A percentile compares a stretch with the other conserved stretches of the same genome.
Evolutionary conservation across 2,329 filamentous ascomycete genomes (phyloP).

Genomic region (Alternaria sp.): DNA sequence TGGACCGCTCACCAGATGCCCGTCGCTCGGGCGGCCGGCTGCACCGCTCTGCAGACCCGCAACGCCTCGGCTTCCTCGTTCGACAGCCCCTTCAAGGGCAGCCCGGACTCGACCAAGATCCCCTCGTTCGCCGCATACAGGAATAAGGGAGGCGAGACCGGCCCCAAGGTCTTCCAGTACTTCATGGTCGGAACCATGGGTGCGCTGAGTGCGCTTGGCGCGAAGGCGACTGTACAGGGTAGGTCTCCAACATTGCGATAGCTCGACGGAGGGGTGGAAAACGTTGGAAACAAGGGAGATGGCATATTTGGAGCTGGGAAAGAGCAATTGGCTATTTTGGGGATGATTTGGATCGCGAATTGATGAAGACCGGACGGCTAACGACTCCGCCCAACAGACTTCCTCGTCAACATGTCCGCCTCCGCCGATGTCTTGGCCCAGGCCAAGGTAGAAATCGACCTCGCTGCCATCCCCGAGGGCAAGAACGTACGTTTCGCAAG

Average conservation of each 20-base stretch:
- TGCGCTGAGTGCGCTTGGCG: slow-evolving; percentile 87
- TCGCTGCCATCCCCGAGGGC: slow-evolving; percentile 91
- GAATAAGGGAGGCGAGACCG: slow-evolving; percentile 68
- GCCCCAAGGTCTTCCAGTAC: slow-evolving; percentile 91
- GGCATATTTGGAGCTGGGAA: slow-evolving; percentile 1
- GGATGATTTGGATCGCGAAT: slow-evolving; percentile 30
- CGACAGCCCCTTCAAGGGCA: slow-evolving; percentile 63
- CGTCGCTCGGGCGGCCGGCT: slow-evolving; percentile 54
- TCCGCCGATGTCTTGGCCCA: slow-evolving; percentile 98
- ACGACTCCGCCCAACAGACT: slow-evolving; percentile 68
- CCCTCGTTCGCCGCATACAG: slow-evolving; percentile 91
- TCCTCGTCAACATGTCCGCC: slow-evolving; percentile 99
- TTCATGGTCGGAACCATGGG: slow-evolving; percentile 99
- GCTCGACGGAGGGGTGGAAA: slow-evolving; percentile 14
- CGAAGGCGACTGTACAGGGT: slow-evolving; percentile 99
- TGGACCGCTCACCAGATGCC: slow-evolving; percentile 56
- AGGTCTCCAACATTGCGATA: slow-evolving; percentile 49
- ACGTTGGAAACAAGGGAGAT: background rate
- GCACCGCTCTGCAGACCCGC: slow-evolving; percentile 54
- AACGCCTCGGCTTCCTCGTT: slow-evolving; percentile 54
- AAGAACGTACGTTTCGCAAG: slow-evolving; percentile 81
- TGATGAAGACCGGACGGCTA: slow-evolving; percentile 40
- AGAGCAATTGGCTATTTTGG: slow-evolving; percentile 41
- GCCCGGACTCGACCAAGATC: slow-evolving; percentile 67
- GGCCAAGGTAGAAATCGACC: slow-evolving; percentile 98